Base-by-base conservation (phyloP, 768 basidiomycete genomes). In the Leccinum pellstonianum region DNA sequence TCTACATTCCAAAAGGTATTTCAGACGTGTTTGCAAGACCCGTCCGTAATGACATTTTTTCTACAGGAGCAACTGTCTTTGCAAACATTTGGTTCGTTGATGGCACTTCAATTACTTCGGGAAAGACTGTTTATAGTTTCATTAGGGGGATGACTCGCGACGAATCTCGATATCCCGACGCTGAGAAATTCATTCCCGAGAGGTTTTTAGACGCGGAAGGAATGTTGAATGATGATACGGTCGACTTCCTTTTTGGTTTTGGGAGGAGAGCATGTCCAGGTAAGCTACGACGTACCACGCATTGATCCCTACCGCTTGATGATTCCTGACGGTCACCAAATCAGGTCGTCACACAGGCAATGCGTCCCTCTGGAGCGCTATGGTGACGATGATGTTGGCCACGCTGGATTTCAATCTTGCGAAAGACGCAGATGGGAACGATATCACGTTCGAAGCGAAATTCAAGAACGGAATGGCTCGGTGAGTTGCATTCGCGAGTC, bases 1-100 rank as follows among this genome's bases (percentile, higher is more conserved):
- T 81, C 58, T 69, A 80, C 12, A 86, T 86, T 51, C 84, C 84
- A 1, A 76, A 77, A 61, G 84, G 84, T 60, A 54, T 54, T 15
- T 49, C 7, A 15, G 8, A 27, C 9, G 19, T 31, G 14, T 37
- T 33, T 17, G 31, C 19, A 1, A 50, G 33, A 37, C 21, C 4
- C 5, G 15, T 23, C 33, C 31, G 21, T 15, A 19, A 35, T 31
- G 14, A 59, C 38, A 9, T n/a, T 12, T 43, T 1, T 53, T 12
- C 4, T 0, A 37, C 38, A 67, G 66, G 66, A 3, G 51, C 66
- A 7, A 59, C 52, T 9, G 27, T 65, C 35, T 50, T 67, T 33
- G 61, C 19, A 27, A 67, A 67, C 3, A 4, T 47, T 21, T 68
- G 66, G 66, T 67, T 46, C 27, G 52, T 54, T 4, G 3, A 46